Base-by-base conservation (phyloP, 1,139 yeast species). In the Suhomyces chickasaworum region DNA sequence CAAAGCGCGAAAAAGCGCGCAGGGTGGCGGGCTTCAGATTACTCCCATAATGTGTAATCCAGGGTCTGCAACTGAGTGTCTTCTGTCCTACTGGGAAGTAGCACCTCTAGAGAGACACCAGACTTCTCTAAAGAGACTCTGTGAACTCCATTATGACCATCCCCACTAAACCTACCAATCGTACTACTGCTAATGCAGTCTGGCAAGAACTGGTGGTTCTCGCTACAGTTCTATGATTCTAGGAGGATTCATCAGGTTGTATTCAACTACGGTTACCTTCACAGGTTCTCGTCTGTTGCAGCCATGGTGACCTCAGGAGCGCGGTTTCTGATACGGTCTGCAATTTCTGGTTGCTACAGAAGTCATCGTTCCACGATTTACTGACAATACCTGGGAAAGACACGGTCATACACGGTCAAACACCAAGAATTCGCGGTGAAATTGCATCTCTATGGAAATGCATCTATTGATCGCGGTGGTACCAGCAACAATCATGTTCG, bases 11-110 rank as follows among this genome's bases (percentile, higher is more conserved):
- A 9, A 15, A 9, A 17, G 10, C 34, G 32, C 37, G 41, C 17
- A 9, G 6, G 16, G 32, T 7, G 4, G 5, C 32, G 39, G 46
- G 25, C 38, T 23, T 31, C 17, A 4, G 31, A 18, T 37, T 49
- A 44, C 52, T 25, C 46, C 29, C 29, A 25, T 2, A 10, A 25
- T 25, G 29, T 25, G 29, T 25, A 25, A 25, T 9, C 13, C 13
- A 25, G 29, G n/a, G 29, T 25, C 29, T 12, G 29, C n/a, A 12
- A 25, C 2, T 9, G 3, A 13, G 29, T 25, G 29, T 25, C 29
- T 25, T 25, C 29, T 25, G 29, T 25, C 4, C 6, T 13, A 9
- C 13, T 25, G 29, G 29, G 29, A 10, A 25, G 29, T 13, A 13
- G 13, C 13, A 31, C n/a, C n/a, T n/a, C n/a, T n/a, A n/a, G n/a